phyloP scores from a whole-genome alignment of 2,329 filamentous ascomycete species.

The Elsinoe perseae region DNA sequence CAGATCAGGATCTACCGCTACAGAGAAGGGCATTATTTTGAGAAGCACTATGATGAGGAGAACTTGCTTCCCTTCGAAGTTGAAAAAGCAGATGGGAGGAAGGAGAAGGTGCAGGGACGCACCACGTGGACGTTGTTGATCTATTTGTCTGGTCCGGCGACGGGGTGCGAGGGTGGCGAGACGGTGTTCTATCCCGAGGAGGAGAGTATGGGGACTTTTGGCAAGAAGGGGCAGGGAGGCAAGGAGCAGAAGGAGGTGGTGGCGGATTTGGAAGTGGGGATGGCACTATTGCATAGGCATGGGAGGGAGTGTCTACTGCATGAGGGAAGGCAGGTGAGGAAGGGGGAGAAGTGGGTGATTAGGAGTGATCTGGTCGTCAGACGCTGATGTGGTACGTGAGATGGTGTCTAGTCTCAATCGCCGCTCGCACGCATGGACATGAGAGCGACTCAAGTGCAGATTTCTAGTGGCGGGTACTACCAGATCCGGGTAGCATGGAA shows the following conservation, averaged over 20 bases:
- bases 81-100: conserved; percentile 36
- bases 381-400: conserved; percentile 34
- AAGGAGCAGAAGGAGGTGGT: conserved; percentile 46
- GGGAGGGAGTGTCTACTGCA: conserved; percentile 84
- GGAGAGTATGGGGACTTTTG: conserved; percentile 16
- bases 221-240: conserved; percentile 20
- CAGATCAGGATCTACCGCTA: conserved; percentile 90
- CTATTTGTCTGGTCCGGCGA: conserved; percentile 69
- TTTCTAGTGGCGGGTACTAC: too few relatives aligned
- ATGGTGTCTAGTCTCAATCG: too few relatives aligned
- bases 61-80: conserved; percentile 51
- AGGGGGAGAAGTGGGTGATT: conserved; percentile 86
- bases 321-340: conserved; percentile 69
- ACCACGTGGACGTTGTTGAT: conserved; percentile 90
- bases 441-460: too few relatives aligned
- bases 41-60: conserved; percentile 86
- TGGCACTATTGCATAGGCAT: conserved; percentile 80
- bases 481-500: too few relatives aligned
- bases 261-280: conserved; percentile 71
- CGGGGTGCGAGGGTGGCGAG: conserved; percentile 75
- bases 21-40: conserved; percentile 78
- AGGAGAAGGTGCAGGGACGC: conserved; percentile 41
- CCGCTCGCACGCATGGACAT: too few relatives aligned
- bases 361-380: conserved; percentile 70
- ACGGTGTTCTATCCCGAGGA: conserved; percentile 80